Evolutionary conservation across 139 green algal species (phyloP).

Genomic region (Auxenochlorella protothecoides): DNA sequence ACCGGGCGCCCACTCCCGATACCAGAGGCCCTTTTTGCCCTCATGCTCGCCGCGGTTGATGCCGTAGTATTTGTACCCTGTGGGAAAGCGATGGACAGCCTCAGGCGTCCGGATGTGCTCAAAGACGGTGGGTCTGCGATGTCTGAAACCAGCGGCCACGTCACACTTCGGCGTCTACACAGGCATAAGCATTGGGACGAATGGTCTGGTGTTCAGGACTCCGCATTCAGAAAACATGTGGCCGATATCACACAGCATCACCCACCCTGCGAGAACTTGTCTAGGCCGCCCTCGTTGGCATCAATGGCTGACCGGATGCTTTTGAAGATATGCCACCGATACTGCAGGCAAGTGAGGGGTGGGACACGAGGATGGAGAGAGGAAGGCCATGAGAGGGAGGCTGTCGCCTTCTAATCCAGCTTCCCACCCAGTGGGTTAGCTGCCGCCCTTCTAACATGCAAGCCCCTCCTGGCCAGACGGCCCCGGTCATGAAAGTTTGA

Average conservation of each 20-base stretch:
- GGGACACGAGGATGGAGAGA: too few species aligned
- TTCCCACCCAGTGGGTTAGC: too few species aligned
- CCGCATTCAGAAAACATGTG: too few species aligned
- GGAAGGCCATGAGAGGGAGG: too few species aligned
- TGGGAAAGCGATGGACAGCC: neutral
- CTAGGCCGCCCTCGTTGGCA: slow-evolving; percentile 74
- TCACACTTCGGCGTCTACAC: neutral
- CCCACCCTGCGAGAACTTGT: slow-evolving; percentile 72
- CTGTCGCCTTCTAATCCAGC: too few species aligned
- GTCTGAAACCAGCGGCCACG: neutral
- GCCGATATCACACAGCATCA: neutral
- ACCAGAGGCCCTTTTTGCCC: slow-evolving; percentile 71
- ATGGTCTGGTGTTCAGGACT: too few species aligned
- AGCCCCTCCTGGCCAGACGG: too few species aligned
- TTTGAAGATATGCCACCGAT: slow-evolving; percentile 76
- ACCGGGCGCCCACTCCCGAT: slow-evolving; percentile 78
- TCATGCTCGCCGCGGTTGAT: slow-evolving; percentile 74
- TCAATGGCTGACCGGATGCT: slow-evolving; percentile 70
- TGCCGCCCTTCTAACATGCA: too few species aligned
- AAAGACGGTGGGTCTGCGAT: neutral
- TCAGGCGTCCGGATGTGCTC: neutral
- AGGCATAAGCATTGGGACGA: too few species aligned
- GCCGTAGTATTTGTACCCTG: slow-evolving; percentile 75
- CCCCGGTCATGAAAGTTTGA: too few species aligned
- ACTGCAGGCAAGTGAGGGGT: slow-evolving; percentile 31